Percentiles rank a stretch among this genome's conserved stretches.
These are phyloP conservation scores for Pugionium cornutum DNA, from an alignment of 345 rosid species.

Conservation along the genomic window DNA sequence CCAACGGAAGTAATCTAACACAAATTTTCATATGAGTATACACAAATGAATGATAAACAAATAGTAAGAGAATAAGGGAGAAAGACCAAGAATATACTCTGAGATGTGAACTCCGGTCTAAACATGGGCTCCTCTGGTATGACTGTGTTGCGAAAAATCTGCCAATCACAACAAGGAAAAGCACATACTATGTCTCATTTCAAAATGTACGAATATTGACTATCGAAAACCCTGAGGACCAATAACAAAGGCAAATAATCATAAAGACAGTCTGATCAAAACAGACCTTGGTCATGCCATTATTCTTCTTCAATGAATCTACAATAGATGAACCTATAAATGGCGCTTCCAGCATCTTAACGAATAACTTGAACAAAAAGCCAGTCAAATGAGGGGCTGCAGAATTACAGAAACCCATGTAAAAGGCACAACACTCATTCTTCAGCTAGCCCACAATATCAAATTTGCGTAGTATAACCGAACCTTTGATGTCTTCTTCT, in stretches of 20 bases:
- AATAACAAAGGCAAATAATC: not conserved
- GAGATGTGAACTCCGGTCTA: constrained; percentile 81
- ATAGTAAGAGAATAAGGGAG: not conserved
- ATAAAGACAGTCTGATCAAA: not conserved
- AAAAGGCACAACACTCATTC: not conserved
- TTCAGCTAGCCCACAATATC: not conserved
- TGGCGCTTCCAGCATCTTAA: constrained; percentile 60
- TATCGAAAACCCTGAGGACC: not conserved
- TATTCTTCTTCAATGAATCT: constrained; percentile 56
- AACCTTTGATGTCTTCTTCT: constrained; percentile 56
- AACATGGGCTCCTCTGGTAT: constrained; percentile 89
- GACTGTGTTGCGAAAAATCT: constrained; percentile 64
- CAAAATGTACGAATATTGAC: not conserved
- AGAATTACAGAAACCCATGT: constrained; percentile 21
- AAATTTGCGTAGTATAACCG: constrained; percentile 14
- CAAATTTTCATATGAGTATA: not conserved
- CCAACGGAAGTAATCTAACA: not conserved
- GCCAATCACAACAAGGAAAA: constrained; percentile 26
- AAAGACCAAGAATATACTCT: constrained; percentile 48
- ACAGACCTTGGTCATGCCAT: constrained; percentile 61
- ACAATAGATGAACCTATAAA: constrained; percentile 59
- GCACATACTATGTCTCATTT: not conserved
- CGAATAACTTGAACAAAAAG: constrained; percentile 56
- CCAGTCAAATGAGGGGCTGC: constrained; percentile 87
- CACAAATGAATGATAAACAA: constrained; percentile 10